Conservation (phyloP, 257 asterid genomes). For the Striga asiatica region DNA sequence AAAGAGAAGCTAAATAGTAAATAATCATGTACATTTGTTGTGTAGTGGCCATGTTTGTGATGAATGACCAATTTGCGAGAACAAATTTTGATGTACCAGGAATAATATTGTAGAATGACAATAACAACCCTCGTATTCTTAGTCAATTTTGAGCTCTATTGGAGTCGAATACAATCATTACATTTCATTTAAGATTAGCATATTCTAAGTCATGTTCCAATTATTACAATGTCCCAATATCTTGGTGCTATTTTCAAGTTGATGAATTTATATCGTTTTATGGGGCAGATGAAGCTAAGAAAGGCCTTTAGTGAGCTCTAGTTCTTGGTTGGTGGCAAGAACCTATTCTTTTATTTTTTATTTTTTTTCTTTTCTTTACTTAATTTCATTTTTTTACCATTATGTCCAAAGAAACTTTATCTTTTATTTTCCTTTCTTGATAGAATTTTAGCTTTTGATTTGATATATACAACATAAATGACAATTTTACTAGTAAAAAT, state of each 20-base stretch:
- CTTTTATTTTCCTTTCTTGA: not conserved
- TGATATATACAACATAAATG: slow-evolving; percentile 11
- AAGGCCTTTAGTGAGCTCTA: not conserved
- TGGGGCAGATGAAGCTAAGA: not conserved
- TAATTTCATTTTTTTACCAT: slow-evolving; percentile 12
- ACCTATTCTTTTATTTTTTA: not conserved
- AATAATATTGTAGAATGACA: too few relatives aligned
- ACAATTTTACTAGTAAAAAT: slow-evolving; percentile 3
- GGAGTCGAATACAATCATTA: not conserved
- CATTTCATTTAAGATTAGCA: not conserved
- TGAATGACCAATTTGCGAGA: too few relatives aligned
- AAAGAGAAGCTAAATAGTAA: too few relatives aligned
- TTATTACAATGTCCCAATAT: not conserved
- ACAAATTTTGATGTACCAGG: too few relatives aligned
- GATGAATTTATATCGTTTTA: not conserved
- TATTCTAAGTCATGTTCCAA: not conserved
- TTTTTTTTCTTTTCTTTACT: not conserved
- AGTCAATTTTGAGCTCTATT: not conserved
- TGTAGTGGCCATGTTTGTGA: too few relatives aligned
- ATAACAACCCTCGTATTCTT: not conserved
- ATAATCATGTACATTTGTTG: too few relatives aligned
- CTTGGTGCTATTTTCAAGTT: not conserved
- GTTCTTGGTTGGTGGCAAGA: not conserved
- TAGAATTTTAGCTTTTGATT: slow-evolving; percentile 6
- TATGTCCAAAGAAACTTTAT: slow-evolving; percentile 11